Percentiles rank a stretch among this genome's conserved stretches.
phyloP scores from a whole-genome alignment of 1,284 basidiomycete species.

The Mrakiaceae sp. region DNA sequence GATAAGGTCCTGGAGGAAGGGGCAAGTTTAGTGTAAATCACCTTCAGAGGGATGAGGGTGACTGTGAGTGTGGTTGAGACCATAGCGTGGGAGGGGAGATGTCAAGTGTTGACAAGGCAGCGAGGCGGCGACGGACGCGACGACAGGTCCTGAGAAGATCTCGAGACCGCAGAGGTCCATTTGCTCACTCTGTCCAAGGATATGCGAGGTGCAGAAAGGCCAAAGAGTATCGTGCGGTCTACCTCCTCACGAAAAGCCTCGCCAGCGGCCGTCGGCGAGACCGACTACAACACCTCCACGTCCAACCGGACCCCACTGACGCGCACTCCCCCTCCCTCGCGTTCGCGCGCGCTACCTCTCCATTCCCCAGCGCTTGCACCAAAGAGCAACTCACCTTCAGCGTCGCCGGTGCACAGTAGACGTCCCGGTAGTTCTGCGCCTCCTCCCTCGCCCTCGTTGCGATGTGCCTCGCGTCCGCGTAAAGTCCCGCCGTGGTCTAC shows the following conservation, averaged over 20 bases:
- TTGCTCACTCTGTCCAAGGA: too few relatives aligned
- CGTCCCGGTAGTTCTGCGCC: slow-evolving; percentile 62
- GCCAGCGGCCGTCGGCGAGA: not conserved
- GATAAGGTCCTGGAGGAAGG: slow-evolving; percentile 51
- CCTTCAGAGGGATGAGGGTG: not conserved
- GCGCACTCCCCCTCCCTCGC: too few relatives aligned
- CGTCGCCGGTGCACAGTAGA: slow-evolving; percentile 63
- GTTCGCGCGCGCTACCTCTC: too few relatives aligned
- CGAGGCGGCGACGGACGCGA: not conserved
- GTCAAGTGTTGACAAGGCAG: not conserved
- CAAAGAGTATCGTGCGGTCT: too few relatives aligned
- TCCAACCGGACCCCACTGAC: too few relatives aligned
- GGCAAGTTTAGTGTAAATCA: not conserved
- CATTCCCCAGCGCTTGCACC: too few relatives aligned
- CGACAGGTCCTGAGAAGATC: not conserved
- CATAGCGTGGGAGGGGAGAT: not conserved
- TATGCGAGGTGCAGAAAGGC: too few relatives aligned
- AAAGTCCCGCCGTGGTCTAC: slow-evolving; percentile 82
- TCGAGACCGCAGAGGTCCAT: too few relatives aligned
- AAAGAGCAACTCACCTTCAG: slow-evolving; percentile 51
- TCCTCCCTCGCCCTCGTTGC: slow-evolving; percentile 78
- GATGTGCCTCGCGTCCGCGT: slow-evolving; percentile 87
- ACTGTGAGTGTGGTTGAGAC: not conserved
- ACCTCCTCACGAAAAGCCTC: not conserved
- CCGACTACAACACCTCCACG: not conserved